These are phyloP conservation scores for Eragrostis tef DNA, from an alignment of 202 grass and related monocot species.

Conservation along the genomic window DNA sequence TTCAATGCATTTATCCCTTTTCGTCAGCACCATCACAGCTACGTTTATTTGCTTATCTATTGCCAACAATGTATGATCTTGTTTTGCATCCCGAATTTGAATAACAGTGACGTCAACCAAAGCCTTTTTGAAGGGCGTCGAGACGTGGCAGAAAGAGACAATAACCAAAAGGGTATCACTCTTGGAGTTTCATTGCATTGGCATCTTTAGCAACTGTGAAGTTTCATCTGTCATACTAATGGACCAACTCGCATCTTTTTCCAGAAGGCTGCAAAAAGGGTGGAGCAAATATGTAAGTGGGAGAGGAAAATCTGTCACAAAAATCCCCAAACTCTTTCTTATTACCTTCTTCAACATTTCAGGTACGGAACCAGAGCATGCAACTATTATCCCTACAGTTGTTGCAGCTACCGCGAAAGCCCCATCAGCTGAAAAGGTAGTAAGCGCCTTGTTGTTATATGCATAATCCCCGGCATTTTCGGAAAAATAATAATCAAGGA, in stretches of 20 bases:
- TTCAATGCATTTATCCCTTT: slow-evolving; percentile 44
- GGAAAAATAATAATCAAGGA: not conserved
- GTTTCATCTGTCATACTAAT: not conserved
- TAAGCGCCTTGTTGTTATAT: slow-evolving; percentile 3
- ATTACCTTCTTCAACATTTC: slow-evolving; percentile 46
- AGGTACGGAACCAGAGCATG: slow-evolving; percentile 55
- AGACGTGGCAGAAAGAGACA: slow-evolving; percentile 85
- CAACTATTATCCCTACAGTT: slow-evolving; percentile 32
- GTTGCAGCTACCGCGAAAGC: not conserved
- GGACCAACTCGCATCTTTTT: not conserved
- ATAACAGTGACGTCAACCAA: slow-evolving; percentile 70
- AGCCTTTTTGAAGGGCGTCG: slow-evolving; percentile 73
- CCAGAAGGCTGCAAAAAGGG: slow-evolving; percentile 57
- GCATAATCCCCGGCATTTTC: not conserved
- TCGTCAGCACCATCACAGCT: not conserved
- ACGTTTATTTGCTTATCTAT: no score
- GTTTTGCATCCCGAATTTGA: not conserved
- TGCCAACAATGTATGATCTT: not conserved
- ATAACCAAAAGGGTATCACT: slow-evolving; percentile 51
- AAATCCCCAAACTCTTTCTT: not conserved
- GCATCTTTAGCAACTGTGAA: not conserved
- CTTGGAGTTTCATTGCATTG: not conserved
- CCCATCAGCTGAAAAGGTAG: slow-evolving; percentile 48
- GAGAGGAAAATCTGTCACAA: not conserved
- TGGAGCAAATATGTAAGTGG: slow-evolving; percentile 45